Evolutionary conservation across 2,329 filamentous ascomycete species (phyloP).

Genomic region (Nemania sp.): DNA sequence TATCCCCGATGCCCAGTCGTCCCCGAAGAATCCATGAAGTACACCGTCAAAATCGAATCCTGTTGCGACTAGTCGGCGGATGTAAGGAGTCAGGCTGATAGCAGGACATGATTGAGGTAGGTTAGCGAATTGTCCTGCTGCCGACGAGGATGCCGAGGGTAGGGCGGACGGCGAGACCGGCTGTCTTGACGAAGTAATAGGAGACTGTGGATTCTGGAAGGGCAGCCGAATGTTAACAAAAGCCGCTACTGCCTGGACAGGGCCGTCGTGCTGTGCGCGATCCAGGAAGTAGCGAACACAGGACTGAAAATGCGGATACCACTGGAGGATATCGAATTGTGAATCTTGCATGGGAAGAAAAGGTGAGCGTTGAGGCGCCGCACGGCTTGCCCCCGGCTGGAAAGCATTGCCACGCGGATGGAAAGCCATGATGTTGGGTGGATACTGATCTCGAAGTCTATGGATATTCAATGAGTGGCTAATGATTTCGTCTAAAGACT

Average conservation of each 20-base stretch:
- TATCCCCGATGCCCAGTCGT: constrained; percentile 82
- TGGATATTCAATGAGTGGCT: constrained; percentile 1
- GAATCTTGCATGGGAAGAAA: constrained; percentile 36
- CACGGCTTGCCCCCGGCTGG: constrained; percentile 30
- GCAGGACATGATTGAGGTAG: constrained; percentile 40
- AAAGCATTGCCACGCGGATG: constrained; percentile 32
- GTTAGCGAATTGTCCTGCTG: constrained; percentile 36
- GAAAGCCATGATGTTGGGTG: constrained; percentile 33
- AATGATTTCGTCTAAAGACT: not conserved
- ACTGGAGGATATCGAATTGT: constrained; percentile 82
- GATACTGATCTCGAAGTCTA: constrained; percentile 1
- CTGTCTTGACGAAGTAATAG: constrained; percentile 46
- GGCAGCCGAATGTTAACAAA: constrained; percentile 92
- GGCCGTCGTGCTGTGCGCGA: constrained; percentile 79
- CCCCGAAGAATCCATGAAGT: constrained; percentile 96
- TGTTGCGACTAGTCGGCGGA: constrained; percentile 86
- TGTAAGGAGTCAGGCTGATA: constrained; percentile 82
- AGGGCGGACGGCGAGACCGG: constrained; percentile 42
- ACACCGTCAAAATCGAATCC: constrained; percentile 86
- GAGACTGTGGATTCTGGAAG: constrained; percentile 67
- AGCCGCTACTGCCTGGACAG: constrained; percentile 84
- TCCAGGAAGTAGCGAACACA: constrained; percentile 92
- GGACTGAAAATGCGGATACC: constrained; percentile 88
- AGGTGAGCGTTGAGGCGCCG: constrained; percentile 33
- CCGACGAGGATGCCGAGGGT: constrained; percentile 35